phyloP scores from a whole-genome alignment of 805 yeast species.

The Spathaspora girioi region DNA sequence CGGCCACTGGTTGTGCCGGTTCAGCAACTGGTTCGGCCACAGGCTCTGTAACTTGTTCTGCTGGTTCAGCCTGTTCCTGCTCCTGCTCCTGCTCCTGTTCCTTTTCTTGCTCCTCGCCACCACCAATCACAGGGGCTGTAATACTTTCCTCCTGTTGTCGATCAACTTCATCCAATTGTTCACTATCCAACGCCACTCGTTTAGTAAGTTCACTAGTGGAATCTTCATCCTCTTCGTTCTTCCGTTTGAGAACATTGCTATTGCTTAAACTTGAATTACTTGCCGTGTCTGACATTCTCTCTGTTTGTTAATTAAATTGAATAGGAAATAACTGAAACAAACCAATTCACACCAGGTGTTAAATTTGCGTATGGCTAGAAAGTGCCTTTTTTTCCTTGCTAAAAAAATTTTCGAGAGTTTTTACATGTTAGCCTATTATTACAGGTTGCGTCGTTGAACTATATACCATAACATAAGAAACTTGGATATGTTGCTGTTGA shows the following conservation, averaged over 20 bases:
- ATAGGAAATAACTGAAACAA: background rate
- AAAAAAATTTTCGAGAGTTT: background rate
- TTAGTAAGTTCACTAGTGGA: constrained; percentile 43
- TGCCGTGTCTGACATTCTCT: constrained; percentile 3
- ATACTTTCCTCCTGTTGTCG: constrained; percentile 38
- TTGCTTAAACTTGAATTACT: background rate
- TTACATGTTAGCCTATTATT: background rate
- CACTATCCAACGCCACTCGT: constrained; percentile 69
- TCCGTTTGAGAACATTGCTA: constrained; percentile 51
- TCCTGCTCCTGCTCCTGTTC: constrained; percentile 8
- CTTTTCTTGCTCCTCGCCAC: constrained; percentile 4
- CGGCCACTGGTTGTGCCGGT: constrained; percentile 3
- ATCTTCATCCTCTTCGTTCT: constrained; percentile 55
- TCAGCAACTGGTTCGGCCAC: too few relatives aligned
- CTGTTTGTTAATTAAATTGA: background rate
- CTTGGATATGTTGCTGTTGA: too few relatives aligned
- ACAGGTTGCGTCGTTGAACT: background rate
- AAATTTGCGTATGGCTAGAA: too few relatives aligned
- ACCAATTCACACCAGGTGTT: too few relatives aligned
- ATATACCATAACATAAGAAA: background rate
- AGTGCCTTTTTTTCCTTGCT: too few relatives aligned
- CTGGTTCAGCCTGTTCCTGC: background rate
- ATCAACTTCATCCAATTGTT: constrained; percentile 43
- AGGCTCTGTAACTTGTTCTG: background rate
- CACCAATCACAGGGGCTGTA: constrained; percentile 35